These are phyloP conservation scores for Balakata baccata DNA, from an alignment of 345 rosid genomes.

Conservation along the genomic window DNA sequence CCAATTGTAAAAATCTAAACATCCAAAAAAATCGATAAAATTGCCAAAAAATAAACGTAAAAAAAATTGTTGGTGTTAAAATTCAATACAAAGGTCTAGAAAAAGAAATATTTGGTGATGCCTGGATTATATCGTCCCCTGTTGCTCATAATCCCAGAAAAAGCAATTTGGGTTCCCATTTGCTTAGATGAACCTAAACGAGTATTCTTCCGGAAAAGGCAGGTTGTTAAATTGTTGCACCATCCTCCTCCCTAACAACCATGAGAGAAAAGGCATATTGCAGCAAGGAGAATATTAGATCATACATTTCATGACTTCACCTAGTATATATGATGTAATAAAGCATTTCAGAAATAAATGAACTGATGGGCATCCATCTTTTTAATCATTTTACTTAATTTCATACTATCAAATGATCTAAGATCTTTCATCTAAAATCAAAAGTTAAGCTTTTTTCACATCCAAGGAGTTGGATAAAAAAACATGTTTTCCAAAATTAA, in stretches of 20 bases:
- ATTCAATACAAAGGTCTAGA: not conserved
- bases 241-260: slow-evolving; percentile 80
- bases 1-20: slow-evolving; percentile 81
- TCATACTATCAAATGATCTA: not conserved
- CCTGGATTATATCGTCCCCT: slow-evolving; percentile 68
- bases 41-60: not conserved
- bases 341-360: too few relatives aligned
- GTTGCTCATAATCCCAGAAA: slow-evolving; percentile 81
- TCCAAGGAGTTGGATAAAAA: not conserved
- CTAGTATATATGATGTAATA: too few relatives aligned
- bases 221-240: slow-evolving; percentile 70
- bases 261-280: not conserved
- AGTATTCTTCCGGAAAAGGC: slow-evolving; percentile 59
- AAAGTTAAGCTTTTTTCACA: not conserved
- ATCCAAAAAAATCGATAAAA: not conserved
- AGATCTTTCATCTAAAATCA: not conserved
- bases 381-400: not conserved
- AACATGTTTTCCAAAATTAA: not conserved
- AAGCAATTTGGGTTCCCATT: slow-evolving; percentile 56
- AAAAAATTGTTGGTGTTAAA: not conserved
- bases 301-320: too few relatives aligned
- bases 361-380: not conserved
- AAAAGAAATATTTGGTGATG: slow-evolving; percentile 12
- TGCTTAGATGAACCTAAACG: slow-evolving; percentile 75
- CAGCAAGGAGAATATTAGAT: too few relatives aligned